Conservation (phyloP, 2,329 filamentous ascomycete genomes). For the Fusarium nematophilum region DNA sequence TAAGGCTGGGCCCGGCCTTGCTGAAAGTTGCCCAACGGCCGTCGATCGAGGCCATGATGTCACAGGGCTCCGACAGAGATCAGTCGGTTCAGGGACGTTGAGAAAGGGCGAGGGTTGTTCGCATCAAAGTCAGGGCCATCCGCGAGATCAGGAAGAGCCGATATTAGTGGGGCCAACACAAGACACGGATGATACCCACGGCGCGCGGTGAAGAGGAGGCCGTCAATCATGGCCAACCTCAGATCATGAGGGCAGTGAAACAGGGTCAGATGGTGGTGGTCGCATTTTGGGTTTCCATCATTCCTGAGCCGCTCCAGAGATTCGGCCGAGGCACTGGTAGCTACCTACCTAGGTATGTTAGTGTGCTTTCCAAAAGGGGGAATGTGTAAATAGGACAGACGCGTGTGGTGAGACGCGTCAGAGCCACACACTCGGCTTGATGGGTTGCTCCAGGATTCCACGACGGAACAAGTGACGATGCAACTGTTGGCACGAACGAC, state of each 20-base stretch:
- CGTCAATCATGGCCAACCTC: neutral
- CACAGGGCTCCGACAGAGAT: constrained; percentile 13
- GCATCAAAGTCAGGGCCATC: neutral
- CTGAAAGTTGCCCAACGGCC: constrained; percentile 18
- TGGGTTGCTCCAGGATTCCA: too few relatives aligned
- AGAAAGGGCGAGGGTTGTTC: too few relatives aligned
- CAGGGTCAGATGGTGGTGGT: constrained; percentile 14
- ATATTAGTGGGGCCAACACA: too few relatives aligned
- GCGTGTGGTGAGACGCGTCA: constrained; percentile 21
- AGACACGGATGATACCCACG: constrained; percentile 14
- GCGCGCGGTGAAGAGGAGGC: constrained; percentile 29
- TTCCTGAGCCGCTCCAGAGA: constrained; percentile 19
- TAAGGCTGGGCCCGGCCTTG: neutral
- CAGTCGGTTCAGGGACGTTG: constrained; percentile 1
- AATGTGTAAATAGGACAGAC: constrained; percentile 33
- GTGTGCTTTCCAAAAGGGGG: constrained; percentile 30
- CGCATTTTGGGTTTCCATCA: constrained; percentile 33
- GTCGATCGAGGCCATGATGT: constrained; percentile 26
- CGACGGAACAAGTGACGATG: too few relatives aligned
- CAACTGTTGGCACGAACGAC: constrained; percentile 5
- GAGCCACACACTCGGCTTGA: neutral
- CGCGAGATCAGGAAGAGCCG: neutral
- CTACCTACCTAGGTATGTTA: too few relatives aligned
- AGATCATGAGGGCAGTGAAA: neutral
- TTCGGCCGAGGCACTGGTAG: constrained; percentile 12